These are phyloP conservation scores for Solanum clarkiae DNA, from an alignment of 257 asterid genomes.

Conservation along the genomic window DNA sequence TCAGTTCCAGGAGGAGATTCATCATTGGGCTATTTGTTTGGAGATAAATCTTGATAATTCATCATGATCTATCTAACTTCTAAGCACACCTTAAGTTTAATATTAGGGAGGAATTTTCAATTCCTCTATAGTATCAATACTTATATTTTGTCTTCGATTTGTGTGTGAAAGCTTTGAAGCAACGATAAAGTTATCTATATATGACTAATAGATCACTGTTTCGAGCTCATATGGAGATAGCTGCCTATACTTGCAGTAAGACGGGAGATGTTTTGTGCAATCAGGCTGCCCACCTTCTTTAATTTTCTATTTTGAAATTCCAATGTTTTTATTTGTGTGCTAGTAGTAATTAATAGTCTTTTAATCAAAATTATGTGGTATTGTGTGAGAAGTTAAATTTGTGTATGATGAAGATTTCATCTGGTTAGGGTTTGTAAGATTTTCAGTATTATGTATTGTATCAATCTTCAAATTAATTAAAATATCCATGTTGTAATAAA, in stretches of 20 bases:
- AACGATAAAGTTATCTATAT: not conserved
- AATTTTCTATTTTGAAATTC: not conserved
- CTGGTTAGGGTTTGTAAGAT: constrained; percentile 8
- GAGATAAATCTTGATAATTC: constrained; percentile 24
- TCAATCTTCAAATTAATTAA: not conserved
- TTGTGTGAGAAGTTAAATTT: not conserved
- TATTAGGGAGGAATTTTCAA: not conserved
- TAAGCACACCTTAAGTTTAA: not conserved
- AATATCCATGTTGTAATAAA: not conserved
- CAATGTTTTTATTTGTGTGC: not conserved
- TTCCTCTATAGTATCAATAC: not conserved
- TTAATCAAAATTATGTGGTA: not conserved
- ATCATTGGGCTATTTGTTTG: constrained; percentile 49
- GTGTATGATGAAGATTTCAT: not conserved
- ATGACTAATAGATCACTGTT: not conserved
- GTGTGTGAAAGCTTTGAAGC: not conserved
- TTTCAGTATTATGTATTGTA: not conserved
- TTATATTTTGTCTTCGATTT: not conserved
- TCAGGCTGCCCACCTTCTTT: not conserved
- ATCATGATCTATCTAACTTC: not conserved
- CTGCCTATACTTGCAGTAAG: not conserved
- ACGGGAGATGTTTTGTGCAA: not conserved
- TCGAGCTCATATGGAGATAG: not conserved
- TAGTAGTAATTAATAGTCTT: not conserved
- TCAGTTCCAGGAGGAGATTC: constrained; percentile 57